Evolutionary conservation across 345 rosid species (phyloP).

Genomic region (Isatis tinctoria): DNA sequence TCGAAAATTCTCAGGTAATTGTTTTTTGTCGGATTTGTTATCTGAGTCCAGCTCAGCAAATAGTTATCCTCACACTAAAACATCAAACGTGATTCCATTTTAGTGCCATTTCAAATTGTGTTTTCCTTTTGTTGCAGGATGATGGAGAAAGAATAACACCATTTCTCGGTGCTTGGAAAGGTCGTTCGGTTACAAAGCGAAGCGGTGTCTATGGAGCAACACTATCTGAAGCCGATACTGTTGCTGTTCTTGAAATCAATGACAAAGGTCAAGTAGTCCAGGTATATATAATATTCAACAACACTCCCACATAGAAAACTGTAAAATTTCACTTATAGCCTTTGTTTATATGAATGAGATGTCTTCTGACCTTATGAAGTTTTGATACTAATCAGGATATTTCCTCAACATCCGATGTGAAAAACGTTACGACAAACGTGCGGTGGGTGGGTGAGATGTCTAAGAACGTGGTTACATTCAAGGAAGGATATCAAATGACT

Average conservation of each 20-base stretch:
- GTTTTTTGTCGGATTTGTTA: too few relatives aligned
- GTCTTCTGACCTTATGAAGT: not conserved
- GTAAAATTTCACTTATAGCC: not conserved
- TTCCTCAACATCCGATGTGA: conserved; percentile 34
- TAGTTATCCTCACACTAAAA: not conserved
- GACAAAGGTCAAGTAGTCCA: conserved; percentile 58
- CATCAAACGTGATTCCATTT: not conserved
- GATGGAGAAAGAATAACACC: conserved; percentile 44
- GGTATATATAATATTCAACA: conserved; percentile 42
- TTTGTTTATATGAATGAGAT: not conserved
- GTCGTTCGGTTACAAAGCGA: conserved; percentile 72
- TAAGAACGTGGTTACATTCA: conserved; percentile 57
- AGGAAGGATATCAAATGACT: conserved; percentile 66
- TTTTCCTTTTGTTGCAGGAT: conserved; percentile 40
- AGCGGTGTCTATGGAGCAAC: conserved; percentile 95
- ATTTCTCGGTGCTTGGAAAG: conserved; percentile 91
- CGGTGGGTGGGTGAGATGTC: conserved; percentile 58
- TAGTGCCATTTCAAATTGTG: not conserved
- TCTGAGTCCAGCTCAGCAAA: too few relatives aligned
- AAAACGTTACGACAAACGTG: conserved; percentile 45
- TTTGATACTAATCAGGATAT: conserved; percentile 45
- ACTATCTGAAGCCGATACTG: conserved; percentile 59
- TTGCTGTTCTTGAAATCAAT: conserved; percentile 59
- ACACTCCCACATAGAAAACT: not conserved
- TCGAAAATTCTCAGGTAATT: conserved; percentile 36